These are phyloP conservation scores for Moesziomyces aphidis DNA, from an alignment of 1,284 basidiomycete species.

Conservation along the genomic window DNA sequence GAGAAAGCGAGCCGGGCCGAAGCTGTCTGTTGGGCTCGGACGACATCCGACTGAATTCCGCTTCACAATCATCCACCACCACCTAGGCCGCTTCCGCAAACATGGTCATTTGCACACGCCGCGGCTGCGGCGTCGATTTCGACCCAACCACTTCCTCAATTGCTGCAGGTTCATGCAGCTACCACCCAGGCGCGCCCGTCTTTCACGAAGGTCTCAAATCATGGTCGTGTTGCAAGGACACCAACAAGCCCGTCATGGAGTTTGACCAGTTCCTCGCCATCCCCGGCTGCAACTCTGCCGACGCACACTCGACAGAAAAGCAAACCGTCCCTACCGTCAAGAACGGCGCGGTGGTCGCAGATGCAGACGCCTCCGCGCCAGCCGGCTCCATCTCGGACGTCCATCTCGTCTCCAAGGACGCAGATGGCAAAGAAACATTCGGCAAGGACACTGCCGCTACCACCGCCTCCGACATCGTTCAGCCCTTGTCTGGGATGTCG, in stretches of 20 bases:
- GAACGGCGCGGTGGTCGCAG: constrained; percentile 32
- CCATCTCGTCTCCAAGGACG: constrained; percentile 13
- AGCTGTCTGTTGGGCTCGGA: too few species aligned
- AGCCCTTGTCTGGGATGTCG: constrained; percentile 39
- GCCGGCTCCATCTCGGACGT: constrained; percentile 1
- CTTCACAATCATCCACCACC: not conserved
- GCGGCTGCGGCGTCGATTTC: constrained; percentile 63
- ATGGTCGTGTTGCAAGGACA: constrained; percentile 67
- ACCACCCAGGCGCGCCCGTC: constrained; percentile 65
- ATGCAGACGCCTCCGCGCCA: constrained; percentile 16
- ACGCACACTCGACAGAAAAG: constrained; percentile 54
- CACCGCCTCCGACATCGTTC: constrained; percentile 14
- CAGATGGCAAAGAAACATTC: constrained; percentile 45
- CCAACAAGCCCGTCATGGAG: constrained; percentile 67
- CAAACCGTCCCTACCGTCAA: constrained; percentile 44
- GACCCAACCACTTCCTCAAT: constrained; percentile 21
- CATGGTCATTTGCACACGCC: constrained; percentile 64
- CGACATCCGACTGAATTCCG: not conserved
- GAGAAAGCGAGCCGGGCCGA: not conserved
- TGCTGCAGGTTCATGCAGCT: constrained; percentile 36
- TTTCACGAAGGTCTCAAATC: constrained; percentile 67
- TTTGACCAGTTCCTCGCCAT: constrained; percentile 66
- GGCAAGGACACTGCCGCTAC: constrained; percentile 9
- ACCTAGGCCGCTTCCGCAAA: not conserved
- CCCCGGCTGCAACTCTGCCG: constrained; percentile 51